Evolutionary conservation across 495 filamentous ascomycete genomes (phyloP).

Genomic region (Aspergillus bertholletiae): DNA sequence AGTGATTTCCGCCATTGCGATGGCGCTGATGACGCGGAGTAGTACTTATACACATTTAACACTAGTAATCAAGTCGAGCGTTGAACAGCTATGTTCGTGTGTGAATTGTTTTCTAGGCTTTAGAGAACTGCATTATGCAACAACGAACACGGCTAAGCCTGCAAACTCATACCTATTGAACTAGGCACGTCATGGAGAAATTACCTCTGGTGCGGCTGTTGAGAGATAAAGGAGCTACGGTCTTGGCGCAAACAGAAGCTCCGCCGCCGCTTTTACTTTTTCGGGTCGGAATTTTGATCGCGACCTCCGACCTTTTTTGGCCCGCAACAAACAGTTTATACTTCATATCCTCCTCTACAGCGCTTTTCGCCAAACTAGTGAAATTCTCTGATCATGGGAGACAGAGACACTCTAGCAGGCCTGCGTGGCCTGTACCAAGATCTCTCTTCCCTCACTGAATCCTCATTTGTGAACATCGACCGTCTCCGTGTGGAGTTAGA

Average conservation of each 20-base stretch:
- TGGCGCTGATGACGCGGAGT: neutral
- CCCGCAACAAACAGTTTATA: conserved; percentile 26
- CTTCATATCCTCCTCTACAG: conserved; percentile 20
- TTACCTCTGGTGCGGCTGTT: conserved; percentile 4
- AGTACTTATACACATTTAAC: neutral
- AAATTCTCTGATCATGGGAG: conserved; percentile 52
- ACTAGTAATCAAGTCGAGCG: neutral
- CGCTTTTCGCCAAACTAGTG: conserved; percentile 14
- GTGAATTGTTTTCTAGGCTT: neutral
- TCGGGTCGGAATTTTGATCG: conserved; percentile 37
- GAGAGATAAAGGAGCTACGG: neutral
- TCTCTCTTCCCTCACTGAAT: conserved; percentile 62
- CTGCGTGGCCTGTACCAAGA: conserved; percentile 78
- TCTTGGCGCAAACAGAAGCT: conserved; percentile 5
- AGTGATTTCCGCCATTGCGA: conserved; percentile 34
- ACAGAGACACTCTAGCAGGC: conserved; percentile 57
- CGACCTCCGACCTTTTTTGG: conserved; percentile 37
- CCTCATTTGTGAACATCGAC: conserved; percentile 57
- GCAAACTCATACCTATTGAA: no score
- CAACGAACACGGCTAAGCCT: neutral
- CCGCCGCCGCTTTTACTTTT: conserved; percentile 17
- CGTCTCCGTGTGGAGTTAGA: conserved; percentile 65
- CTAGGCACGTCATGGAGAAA: no score
- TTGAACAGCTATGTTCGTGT: neutral
- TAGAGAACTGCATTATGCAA: neutral